These are phyloP conservation scores for Dalbergia cochinchinensis DNA, from an alignment of 306 rosid genomes.

Conservation along the genomic window DNA sequence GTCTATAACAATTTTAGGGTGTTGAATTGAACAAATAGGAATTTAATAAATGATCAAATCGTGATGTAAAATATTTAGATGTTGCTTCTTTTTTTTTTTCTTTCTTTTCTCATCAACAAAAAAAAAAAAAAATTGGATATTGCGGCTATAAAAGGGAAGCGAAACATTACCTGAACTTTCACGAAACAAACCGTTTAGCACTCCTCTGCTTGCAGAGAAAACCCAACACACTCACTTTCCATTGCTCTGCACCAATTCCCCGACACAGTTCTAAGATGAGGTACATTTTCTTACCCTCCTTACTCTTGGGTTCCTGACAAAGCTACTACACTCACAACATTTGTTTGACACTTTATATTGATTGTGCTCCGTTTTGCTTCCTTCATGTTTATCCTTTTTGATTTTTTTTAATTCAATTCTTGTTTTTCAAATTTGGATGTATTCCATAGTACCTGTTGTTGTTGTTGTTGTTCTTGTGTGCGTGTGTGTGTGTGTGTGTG, in stretches of 20 bases:
- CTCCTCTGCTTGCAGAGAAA: neutral
- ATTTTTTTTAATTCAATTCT: neutral
- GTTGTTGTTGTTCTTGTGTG: no score
- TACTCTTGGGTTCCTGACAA: neutral
- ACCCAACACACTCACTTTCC: neutral
- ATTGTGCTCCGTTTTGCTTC: neutral
- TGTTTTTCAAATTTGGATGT: neutral
- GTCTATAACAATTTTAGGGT: no score
- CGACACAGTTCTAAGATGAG: slow-evolving; percentile 39
- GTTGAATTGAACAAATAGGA: no score
- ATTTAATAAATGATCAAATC: no score
- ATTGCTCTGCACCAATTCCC: neutral
- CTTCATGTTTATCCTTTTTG: neutral
- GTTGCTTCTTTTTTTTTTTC: no score
- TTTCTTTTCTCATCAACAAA: no score
- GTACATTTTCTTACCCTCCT: slow-evolving; percentile 4
- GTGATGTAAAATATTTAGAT: no score
- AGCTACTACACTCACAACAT: neutral
- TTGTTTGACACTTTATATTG: neutral
- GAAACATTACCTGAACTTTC: neutral
- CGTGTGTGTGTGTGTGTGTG: neutral
- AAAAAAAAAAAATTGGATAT: neutral
- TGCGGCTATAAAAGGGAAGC: neutral
- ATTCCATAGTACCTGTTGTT: neutral
- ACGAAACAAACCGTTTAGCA: neutral